These are phyloP conservation scores for Areca catechu DNA, from an alignment of 176 grass and related monocot species.

Conservation along the genomic window DNA sequence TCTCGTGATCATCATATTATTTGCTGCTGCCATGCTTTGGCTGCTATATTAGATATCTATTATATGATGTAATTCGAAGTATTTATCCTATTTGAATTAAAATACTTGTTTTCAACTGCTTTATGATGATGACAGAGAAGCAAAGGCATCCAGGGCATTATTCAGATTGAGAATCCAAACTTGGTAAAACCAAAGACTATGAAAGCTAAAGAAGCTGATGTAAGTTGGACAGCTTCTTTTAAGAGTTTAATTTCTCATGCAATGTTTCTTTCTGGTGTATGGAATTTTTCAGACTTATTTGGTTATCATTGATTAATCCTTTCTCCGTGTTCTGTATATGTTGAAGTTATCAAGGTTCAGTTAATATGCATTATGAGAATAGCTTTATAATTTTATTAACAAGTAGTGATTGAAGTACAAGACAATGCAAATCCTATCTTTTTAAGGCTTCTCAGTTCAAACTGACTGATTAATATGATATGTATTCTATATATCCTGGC, in stretches of 20 bases:
- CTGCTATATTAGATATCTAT: background rate
- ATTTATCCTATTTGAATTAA: background rate
- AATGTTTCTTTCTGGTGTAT: background rate
- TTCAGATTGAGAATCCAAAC: constrained; percentile 22
- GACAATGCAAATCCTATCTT: too few relatives aligned
- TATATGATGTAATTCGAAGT: background rate
- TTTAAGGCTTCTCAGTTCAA: too few relatives aligned
- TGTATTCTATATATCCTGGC: too few relatives aligned
- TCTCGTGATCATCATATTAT: background rate
- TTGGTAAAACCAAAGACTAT: constrained; percentile 14
- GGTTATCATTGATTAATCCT: too few relatives aligned
- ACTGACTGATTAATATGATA: too few relatives aligned
- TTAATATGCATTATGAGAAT: too few relatives aligned
- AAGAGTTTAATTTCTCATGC: background rate
- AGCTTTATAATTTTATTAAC: too few relatives aligned
- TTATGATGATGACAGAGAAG: constrained; percentile 9
- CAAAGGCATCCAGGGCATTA: constrained; percentile 14
- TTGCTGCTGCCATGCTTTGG: background rate
- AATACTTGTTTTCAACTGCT: background rate
- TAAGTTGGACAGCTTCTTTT: constrained; percentile 6
- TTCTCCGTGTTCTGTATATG: too few relatives aligned
- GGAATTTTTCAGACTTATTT: background rate
- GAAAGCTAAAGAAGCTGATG: constrained; percentile 25
- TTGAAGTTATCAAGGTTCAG: too few relatives aligned
- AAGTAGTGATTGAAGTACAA: too few relatives aligned